Percentiles rank a stretch among this genome's conserved stretches.
Evolutionary conservation across 1,284 basidiomycete genomes (phyloP).

Genomic region (Leccinum colubrinum): DNA sequence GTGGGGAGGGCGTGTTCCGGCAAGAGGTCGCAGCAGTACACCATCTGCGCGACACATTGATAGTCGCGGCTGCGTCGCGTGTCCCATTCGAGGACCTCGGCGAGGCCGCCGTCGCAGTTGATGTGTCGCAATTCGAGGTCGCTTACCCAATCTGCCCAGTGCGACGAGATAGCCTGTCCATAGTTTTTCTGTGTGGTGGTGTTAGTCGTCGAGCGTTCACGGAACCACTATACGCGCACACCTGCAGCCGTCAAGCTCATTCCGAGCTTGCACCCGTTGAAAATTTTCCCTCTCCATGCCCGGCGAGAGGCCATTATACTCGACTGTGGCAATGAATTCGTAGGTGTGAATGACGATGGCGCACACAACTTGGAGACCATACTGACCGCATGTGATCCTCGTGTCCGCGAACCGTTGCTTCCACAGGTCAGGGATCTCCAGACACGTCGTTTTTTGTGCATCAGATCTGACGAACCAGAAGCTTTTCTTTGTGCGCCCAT

Average conservation of each 20-base stretch:
- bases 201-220: not conserved
- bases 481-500: slow-evolving; percentile 50
- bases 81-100: slow-evolving; percentile 53
- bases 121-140: slow-evolving; percentile 53
- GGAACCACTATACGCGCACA: slow-evolving; percentile 21
- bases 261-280: slow-evolving; percentile 76
- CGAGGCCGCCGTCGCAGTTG: slow-evolving; percentile 48
- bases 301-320: slow-evolving; percentile 50
- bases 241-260: slow-evolving; percentile 67
- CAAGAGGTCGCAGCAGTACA: slow-evolving; percentile 59
- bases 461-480: slow-evolving; percentile 50
- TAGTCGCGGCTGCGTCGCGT: slow-evolving; percentile 66
- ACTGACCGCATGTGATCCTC: slow-evolving; percentile 61
- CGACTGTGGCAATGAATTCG: slow-evolving; percentile 40
- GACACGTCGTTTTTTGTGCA: no score
- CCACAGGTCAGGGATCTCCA: no score
- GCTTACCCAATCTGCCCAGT: slow-evolving; percentile 55
- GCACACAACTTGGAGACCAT: not conserved
- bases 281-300: slow-evolving; percentile 69
- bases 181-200: slow-evolving; percentile 52
- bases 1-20: slow-evolving; percentile 49
- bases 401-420: slow-evolving; percentile 46
- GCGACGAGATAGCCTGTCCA: slow-evolving; percentile 60
- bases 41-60: slow-evolving; percentile 62
- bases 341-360: not conserved